Evolutionary conservation across 208 protist species (phyloP), one percentile per base, ranked within the genome.

Genomic region (Phytomonas sp.): DNA sequence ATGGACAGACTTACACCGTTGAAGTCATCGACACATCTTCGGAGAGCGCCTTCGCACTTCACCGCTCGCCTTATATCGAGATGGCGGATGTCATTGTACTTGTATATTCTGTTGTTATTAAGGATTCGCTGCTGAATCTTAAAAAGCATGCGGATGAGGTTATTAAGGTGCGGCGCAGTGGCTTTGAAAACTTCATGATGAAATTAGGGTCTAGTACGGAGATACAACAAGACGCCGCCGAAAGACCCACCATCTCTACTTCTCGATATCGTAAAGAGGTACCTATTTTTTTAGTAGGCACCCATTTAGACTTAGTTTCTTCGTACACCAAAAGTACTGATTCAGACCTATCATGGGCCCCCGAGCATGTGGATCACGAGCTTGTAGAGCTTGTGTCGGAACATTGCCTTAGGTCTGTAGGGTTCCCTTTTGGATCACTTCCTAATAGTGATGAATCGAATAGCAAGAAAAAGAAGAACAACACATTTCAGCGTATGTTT

Each of bases 201-300:
- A 56, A 56, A 56, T 56, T 19, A 26, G 45, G 19, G 19, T 26
- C 11, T 26, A 19, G 16, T 26, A 56, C 19, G 6, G 45, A 26
- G 45, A 26, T 26, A 26, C 45, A 26, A 6, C 45, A 56, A 26
- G 23, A 56, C 26, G 2, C 19, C 45, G 23, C 45, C 19, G 23
- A 56, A 56, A 26, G 45, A 26, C 62, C 66, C 61, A 66, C 61
- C 36, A n/a, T 30, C 65, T 73, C 64, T 29, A 75, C 63, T 31
- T 10, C n/a, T 5, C 72, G 75, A 45, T 70, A 72, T 37, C 67
- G 70, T 7, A 75, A 61, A 19, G 67, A 78, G 37, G 66, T 89
- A 26, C 83, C 77, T 19, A 70, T 86, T 61, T 82, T 89, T 66
- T 64, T 92, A 19, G 72, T 92, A 2, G 86, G 86, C 23, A 92